Evolutionary conservation across 179 eudicot species (phyloP), one percentile per base, ranked within the genome.

Genomic region (Vitellaria paradoxa): DNA sequence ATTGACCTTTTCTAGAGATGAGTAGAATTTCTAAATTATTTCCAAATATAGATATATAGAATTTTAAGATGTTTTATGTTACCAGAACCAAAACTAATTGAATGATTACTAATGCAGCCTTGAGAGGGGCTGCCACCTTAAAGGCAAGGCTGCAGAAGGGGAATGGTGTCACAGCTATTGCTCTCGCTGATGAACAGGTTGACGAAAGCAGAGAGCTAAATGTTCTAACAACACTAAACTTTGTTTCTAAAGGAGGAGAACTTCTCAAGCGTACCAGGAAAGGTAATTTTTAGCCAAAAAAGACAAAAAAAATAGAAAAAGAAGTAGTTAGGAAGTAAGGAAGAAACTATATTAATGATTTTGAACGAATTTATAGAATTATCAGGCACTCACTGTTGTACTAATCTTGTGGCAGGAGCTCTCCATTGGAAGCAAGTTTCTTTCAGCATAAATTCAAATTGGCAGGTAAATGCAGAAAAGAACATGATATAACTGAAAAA

Each of bases 201-300:
- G 90, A 88, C 79, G 91, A 89, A 46, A 82, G 89, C 63, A 89
- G 85, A 84, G 91, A 90, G 50, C 57, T 86, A 18, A 88, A 78
- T 83, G 77, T 85, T 13, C 74, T 77, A 73, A 67, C 84, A 23
- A 87, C 92, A 21, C 76, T 93, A 81, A 87, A 87, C 75, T 90
- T 91, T 65, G 89, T 88, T 63, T 80, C 91, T n/a, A 88, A 80
- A 85, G 98, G 98, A 4, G 92, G 88, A 47, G 97, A 93, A 79
- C 94, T 95, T 80, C 91, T 95, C 42, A 95, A 95, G 79, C 92
- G 97, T 60, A 95, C 99, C 46, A 89, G 97, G 76, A 93, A 95
- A 89, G 97, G 99, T 95, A 81, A 79, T 17, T 73, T 56, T 61
- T 17, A 9, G 26, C 20, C 3, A 61, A 24, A 40, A 68, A 10